phyloP scores from a whole-genome alignment of 169 alveolate genomes.

The Plasmodium vinckei region DNA sequence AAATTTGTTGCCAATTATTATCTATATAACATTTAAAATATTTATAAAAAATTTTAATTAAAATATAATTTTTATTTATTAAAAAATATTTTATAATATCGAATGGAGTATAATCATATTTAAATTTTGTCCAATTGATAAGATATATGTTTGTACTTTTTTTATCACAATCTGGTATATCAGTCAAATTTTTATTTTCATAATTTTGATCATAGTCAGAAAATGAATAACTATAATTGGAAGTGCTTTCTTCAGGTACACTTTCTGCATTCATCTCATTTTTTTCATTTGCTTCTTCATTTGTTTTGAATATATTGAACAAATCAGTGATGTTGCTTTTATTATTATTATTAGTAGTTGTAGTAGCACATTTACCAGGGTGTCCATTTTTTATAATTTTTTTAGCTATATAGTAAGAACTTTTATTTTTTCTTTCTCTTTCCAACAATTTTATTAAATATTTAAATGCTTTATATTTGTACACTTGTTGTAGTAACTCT shows the following conservation, averaged over 20 bases:
- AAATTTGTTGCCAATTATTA: constrained; percentile 51
- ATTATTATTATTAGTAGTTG: not conserved
- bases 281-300: constrained; percentile 14
- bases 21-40: constrained; percentile 45
- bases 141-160: constrained; percentile 18
- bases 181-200: not conserved
- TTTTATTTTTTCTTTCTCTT: constrained; percentile 12
- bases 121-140: constrained; percentile 68
- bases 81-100: constrained; percentile 68
- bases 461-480: constrained; percentile 33
- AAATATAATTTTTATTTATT: constrained; percentile 52
- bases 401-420: not conserved
- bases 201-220: not conserved
- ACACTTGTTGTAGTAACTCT: constrained; percentile 36
- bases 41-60: constrained; percentile 58
- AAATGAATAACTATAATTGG: too few species aligned
- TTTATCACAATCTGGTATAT: not conserved
- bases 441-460: constrained; percentile 46
- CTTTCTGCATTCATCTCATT: not conserved
- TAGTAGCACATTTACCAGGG: not conserved
- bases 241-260: too few species aligned
- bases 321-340: constrained; percentile 40
- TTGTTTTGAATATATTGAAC: constrained; percentile 37
- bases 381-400: not conserved
- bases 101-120: constrained; percentile 58